A percentile compares a stretch with the other conserved stretches of the same genome.
phyloP scores from a whole-genome alignment of 1,284 basidiomycete species.

The Schizophyllum amplum region DNA sequence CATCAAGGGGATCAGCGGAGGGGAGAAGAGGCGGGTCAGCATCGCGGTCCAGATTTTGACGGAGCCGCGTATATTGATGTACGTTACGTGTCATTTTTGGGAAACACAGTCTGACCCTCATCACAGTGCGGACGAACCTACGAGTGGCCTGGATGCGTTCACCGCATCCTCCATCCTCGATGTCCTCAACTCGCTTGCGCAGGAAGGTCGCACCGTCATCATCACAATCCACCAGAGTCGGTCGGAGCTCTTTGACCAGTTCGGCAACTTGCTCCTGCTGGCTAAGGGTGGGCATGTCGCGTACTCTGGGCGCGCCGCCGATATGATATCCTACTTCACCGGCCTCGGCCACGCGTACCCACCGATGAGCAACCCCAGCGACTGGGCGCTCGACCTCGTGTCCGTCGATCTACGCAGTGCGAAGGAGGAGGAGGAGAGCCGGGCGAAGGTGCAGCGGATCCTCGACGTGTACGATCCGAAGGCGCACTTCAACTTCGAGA shows the following conservation, averaged over 20 bases:
- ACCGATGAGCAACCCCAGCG: constrained; percentile 9
- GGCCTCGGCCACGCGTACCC: constrained; percentile 8
- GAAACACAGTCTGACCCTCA: not conserved
- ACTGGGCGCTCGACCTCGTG: constrained; percentile 29
- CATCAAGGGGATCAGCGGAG: constrained; percentile 41
- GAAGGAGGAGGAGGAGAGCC: constrained; percentile 26
- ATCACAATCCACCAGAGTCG: constrained; percentile 46
- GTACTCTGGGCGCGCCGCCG: constrained; percentile 7
- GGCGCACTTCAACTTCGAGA: not conserved
- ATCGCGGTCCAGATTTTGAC: constrained; percentile 36
- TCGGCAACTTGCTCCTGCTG: constrained; percentile 39
- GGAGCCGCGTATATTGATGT: constrained; percentile 15
- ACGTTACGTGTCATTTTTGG: constrained; percentile 2
- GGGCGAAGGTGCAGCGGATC: constrained; percentile 19
- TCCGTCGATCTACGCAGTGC: constrained; percentile 33
- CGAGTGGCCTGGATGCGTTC: constrained; percentile 38
- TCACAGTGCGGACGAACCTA: constrained; percentile 28
- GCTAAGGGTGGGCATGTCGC: constrained; percentile 35
- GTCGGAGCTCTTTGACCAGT: constrained; percentile 35
- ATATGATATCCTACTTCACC: constrained; percentile 8
- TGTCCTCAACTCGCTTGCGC: constrained; percentile 36
- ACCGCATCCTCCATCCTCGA: constrained; percentile 34
- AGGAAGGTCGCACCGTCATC: constrained; percentile 41
- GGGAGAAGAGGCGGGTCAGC: constrained; percentile 44
- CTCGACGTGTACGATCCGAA: constrained; percentile 21